These are phyloP conservation scores for Exophiala xenobiotica DNA, from an alignment of 2,329 filamentous ascomycete species.

Conservation along the genomic window DNA sequence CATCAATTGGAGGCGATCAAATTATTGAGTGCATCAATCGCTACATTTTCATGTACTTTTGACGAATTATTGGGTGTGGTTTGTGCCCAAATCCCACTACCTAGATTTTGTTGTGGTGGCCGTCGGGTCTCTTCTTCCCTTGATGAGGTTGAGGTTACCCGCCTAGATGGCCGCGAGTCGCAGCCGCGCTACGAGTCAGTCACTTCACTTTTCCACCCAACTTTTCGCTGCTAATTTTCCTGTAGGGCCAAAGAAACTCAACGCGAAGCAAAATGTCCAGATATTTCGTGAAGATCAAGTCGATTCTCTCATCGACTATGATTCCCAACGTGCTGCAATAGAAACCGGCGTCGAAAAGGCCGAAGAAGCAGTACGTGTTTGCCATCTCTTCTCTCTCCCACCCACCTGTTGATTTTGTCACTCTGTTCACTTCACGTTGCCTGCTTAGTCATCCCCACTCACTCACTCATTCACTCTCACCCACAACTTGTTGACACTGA, in stretches of 20 bases:
- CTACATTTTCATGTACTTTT: constrained; percentile 66
- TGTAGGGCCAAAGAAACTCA: constrained; percentile 71
- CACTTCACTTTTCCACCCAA: neutral
- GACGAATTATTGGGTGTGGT: constrained; percentile 44
- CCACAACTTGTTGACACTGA: constrained; percentile 3
- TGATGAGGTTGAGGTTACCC: too few relatives aligned
- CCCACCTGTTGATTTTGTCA: constrained; percentile 7
- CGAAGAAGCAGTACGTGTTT: constrained; percentile 85
- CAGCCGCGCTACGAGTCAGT: too few relatives aligned
- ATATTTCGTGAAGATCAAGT: constrained; percentile 89
- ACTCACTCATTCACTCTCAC: constrained; percentile 24
- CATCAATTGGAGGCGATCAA: constrained; percentile 57
- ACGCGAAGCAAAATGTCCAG: constrained; percentile 80
- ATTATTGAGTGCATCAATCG: constrained; percentile 55
- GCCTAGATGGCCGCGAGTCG: too few relatives aligned
- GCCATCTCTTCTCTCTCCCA: constrained; percentile 1
- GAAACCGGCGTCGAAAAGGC: constrained; percentile 95
- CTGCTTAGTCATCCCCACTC: constrained; percentile 23
- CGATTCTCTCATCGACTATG: constrained; percentile 81
- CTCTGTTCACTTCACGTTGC: constrained; percentile 14
- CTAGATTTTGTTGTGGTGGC: constrained; percentile 4
- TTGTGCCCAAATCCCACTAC: constrained; percentile 3
- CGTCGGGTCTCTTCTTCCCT: neutral
- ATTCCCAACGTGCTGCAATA: constrained; percentile 78
- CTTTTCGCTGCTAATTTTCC: too few relatives aligned